Conservation (phyloP, 2,329 filamentous ascomycete genomes). For the Elsinoe australis region DNA sequence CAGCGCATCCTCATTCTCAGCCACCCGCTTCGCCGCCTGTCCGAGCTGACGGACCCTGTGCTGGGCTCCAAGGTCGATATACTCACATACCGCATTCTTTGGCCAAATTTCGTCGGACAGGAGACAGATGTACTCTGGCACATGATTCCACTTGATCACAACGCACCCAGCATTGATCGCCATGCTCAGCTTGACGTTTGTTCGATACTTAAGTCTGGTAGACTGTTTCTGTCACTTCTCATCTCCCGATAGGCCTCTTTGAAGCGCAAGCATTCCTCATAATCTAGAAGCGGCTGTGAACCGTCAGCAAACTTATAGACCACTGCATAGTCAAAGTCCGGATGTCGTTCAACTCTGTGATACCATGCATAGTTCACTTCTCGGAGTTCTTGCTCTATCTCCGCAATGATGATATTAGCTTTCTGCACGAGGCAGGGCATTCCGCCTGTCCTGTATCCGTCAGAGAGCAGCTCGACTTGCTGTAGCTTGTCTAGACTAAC, state of each 20-base stretch:
- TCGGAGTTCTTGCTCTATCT: background rate
- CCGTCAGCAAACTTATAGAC: constrained; percentile 4
- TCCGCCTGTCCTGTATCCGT: background rate
- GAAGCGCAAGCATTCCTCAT: background rate
- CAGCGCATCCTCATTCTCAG: background rate
- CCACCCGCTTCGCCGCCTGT: background rate
- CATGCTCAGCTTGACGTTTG: background rate
- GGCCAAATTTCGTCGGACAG: background rate
- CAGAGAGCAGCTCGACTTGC: background rate
- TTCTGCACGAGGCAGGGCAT: background rate
- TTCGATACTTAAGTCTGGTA: background rate
- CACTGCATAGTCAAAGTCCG: background rate
- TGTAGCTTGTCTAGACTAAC: background rate
- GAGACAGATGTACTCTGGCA: background rate
- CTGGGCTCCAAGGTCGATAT: background rate
- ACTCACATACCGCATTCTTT: background rate
- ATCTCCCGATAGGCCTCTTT: background rate
- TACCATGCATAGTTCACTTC: no score
- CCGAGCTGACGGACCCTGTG: background rate
- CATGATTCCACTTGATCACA: background rate
- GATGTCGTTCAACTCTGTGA: background rate
- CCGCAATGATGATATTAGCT: background rate
- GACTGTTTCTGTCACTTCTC: background rate
- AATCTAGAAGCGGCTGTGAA: background rate
- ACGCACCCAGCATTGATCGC: background rate